Evolutionary conservation across 2,329 filamentous ascomycete genomes (phyloP).

Genomic region (Ophiostoma tasmaniense): DNA sequence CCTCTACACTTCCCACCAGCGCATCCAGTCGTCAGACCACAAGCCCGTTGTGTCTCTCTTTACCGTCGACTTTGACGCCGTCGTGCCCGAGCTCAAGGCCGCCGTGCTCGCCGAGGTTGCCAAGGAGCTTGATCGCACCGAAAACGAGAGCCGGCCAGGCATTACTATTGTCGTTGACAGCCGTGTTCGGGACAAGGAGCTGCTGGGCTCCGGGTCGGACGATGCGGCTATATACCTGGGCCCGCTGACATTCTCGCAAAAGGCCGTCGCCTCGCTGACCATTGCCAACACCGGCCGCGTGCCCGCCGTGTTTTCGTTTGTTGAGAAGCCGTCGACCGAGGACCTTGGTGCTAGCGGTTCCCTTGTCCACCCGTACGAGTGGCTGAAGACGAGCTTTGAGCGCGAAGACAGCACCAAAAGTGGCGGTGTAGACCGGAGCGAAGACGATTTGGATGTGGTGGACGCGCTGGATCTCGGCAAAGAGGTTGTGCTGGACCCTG

Average conservation of each 20-base stretch:
- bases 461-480: conserved; percentile 31
- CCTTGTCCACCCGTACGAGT: conserved; percentile 40
- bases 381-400: conserved; percentile 63
- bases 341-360: conserved; percentile 28
- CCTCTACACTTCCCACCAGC: conserved; percentile 79
- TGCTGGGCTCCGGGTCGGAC: neutral
- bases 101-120: conserved; percentile 80
- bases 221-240: conserved; percentile 62
- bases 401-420: conserved; percentile 31
- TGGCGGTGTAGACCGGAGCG: conserved; percentile 27
- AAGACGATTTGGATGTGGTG: neutral
- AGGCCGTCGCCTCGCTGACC: conserved; percentile 60
- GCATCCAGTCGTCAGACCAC: conserved; percentile 86
- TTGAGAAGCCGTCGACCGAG: conserved; percentile 55
- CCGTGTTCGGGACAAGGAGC: conserved; percentile 26
- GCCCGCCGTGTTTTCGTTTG: conserved; percentile 68
- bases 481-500: conserved; percentile 67
- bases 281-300: conserved; percentile 89
- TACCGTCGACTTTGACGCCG: conserved; percentile 73
- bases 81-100: conserved; percentile 76
- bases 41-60: conserved; percentile 85
- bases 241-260: conserved; percentile 58
- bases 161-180: conserved; percentile 56
- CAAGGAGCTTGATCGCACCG: conserved; percentile 72
- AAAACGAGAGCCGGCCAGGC: conserved; percentile 39